Percentiles rank a stretch among this genome's conserved stretches.
These are phyloP conservation scores for Penicillium thymicola DNA, from an alignment of 2,329 filamentous ascomycete species.

Conservation along the genomic window DNA sequence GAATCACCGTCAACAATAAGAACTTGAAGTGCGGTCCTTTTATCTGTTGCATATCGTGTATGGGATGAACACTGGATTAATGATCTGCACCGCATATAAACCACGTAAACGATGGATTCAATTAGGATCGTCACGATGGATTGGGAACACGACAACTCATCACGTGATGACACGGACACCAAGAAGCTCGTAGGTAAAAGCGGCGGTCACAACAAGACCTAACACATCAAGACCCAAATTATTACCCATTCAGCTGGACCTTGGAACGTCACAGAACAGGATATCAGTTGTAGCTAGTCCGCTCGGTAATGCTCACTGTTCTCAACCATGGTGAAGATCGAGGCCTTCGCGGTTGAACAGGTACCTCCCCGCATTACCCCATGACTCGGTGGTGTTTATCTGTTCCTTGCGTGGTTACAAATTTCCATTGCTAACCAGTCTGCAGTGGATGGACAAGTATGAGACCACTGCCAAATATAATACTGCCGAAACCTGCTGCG, in stretches of 20 bases:
- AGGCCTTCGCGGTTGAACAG: constrained; percentile 61
- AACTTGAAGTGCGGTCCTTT: too few relatives aligned
- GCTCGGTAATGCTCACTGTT: background rate
- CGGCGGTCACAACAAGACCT: background rate
- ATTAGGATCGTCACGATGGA: too few relatives aligned
- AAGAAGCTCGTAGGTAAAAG: background rate
- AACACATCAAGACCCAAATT: background rate
- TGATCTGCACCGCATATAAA: too few relatives aligned
- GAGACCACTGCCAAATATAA: constrained; percentile 54
- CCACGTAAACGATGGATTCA: too few relatives aligned
- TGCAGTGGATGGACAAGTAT: constrained; percentile 57
- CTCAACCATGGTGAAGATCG: constrained; percentile 40
- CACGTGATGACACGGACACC: background rate
- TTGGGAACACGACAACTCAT: too few relatives aligned
- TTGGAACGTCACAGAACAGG: background rate
- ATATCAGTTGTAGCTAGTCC: background rate
- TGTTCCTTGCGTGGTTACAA: background rate
- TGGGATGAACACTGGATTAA: too few relatives aligned
- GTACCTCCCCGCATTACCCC: constrained; percentile 46
- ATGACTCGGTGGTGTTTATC: background rate
- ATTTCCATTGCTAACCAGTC: background rate
- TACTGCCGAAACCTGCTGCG: constrained; percentile 56
- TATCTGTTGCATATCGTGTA: too few relatives aligned
- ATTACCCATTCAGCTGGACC: background rate
- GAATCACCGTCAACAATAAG: too few relatives aligned